These are phyloP conservation scores for Diphasiastrum complanatum DNA, from an alignment of 83 land plant species.

Conservation along the genomic window DNA sequence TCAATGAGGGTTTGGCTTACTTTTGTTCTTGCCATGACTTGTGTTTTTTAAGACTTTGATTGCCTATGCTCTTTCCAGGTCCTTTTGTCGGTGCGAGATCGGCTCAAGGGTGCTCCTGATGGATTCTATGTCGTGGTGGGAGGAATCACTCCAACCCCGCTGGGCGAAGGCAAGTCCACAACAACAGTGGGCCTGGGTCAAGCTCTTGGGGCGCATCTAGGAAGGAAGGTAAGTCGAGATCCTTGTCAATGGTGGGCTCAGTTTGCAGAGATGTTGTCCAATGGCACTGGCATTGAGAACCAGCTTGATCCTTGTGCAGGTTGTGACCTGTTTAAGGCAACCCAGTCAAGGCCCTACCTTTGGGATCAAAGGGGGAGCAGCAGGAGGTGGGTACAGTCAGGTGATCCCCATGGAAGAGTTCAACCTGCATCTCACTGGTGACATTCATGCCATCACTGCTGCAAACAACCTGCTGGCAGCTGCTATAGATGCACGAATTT, in stretches of 20 bases:
- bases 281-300: constrained; percentile 1
- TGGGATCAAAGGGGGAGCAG: constrained; percentile 99
- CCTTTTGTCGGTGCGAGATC: constrained; percentile 61
- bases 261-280: not conserved
- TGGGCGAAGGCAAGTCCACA: constrained; percentile 96
- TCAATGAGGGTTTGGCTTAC: not conserved
- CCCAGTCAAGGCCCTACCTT: constrained; percentile 99
- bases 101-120: constrained; percentile 54
- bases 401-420: constrained; percentile 99
- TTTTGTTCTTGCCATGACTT: not conserved
- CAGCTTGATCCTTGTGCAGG: constrained; percentile 38
- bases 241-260: not conserved
- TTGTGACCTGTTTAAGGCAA: constrained; percentile 87
- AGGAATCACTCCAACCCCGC: constrained; percentile 94
- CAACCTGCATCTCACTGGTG: constrained; percentile 81
- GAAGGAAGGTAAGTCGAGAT: constrained; percentile 57
- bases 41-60: constrained; percentile 6
- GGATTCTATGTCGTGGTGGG: constrained; percentile 97
- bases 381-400: constrained; percentile 97
- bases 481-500: constrained; percentile 87
- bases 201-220: constrained; percentile 94
- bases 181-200: constrained; percentile 97
- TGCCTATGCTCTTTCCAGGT: constrained; percentile 35
- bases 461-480: constrained; percentile 95
- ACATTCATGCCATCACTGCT: constrained; percentile 98